A percentile compares a stretch with the other conserved stretches of the same genome.
Evolutionary conservation across 2,329 filamentous ascomycete species (phyloP).

Genomic region (Epichloe aotearoae): DNA sequence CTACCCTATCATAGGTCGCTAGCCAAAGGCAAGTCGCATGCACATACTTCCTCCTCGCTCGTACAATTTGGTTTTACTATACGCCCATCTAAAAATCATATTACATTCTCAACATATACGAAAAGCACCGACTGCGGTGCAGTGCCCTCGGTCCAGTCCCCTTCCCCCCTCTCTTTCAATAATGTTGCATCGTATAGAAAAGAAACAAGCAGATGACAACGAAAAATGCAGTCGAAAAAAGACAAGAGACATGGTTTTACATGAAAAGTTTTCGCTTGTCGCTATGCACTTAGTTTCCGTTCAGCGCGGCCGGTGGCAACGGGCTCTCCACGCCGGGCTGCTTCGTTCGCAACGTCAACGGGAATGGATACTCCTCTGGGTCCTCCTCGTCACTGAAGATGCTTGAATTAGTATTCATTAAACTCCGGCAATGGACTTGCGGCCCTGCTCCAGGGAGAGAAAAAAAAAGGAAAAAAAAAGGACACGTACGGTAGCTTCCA

Average conservation of each 20-base stretch:
- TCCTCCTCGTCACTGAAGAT: conserved; percentile 75
- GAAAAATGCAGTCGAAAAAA: not conserved
- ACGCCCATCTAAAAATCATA: not conserved
- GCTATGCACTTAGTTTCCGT: conserved; percentile 8
- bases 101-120: not conserved
- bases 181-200: not conserved
- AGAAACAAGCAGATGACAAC: not conserved
- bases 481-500: conserved; percentile 90
- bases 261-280: not conserved
- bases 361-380: conserved; percentile 54
- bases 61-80: not conserved
- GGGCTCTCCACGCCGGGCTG: conserved; percentile 23
- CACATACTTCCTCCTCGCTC: too few species aligned
- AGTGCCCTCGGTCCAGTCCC: too few species aligned
- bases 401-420: not conserved
- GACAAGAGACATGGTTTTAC: not conserved
- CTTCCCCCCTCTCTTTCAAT: not conserved
- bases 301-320: conserved; percentile 8
- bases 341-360: conserved; percentile 43
- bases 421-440: not conserved
- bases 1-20: too few species aligned
- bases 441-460: not conserved
- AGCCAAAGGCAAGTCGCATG: too few species aligned
- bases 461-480: conserved; percentile 18
- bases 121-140: not conserved